Evolutionary conservation across 1,284 basidiomycete species (phyloP).

Genomic region (Boletus mariae): DNA sequence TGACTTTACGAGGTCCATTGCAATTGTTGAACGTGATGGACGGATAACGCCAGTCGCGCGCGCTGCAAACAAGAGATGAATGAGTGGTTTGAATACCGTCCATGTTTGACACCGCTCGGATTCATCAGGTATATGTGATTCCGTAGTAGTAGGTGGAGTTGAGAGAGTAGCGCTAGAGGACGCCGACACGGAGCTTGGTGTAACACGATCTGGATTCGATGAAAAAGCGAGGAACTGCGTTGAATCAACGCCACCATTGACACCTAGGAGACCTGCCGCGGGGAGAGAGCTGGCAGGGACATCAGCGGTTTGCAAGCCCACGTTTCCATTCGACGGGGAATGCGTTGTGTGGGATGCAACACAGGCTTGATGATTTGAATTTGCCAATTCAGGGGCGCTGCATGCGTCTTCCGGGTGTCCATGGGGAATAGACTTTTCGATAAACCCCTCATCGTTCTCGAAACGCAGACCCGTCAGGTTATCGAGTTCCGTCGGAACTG

Average conservation of each 20-base stretch:
- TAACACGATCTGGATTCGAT: conserved; percentile 6
- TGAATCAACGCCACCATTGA: conserved; percentile 3
- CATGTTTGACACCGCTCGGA: conserved; percentile 6
- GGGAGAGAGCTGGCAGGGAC: conserved; percentile 6
- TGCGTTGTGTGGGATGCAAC: conserved; percentile 1
- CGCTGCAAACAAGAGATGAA: conserved; percentile 28
- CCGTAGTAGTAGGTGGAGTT: conserved; percentile 1
- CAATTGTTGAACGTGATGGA: conserved; percentile 41
- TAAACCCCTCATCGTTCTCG: conserved; percentile 5
- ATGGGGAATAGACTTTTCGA: not conserved
- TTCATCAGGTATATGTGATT: conserved; percentile 6
- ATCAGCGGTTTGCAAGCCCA: conserved; percentile 1
- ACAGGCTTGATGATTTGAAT: conserved; percentile 5
- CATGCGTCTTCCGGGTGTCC: not conserved
- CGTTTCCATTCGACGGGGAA: conserved; percentile 6
- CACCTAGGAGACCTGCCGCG: not conserved
- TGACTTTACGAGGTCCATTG: conserved; percentile 33
- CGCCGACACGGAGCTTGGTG: conserved; percentile 1
- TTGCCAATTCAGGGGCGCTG: conserved; percentile 1
- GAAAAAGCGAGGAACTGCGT: conserved; percentile 4
- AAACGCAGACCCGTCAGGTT: conserved; percentile 3
- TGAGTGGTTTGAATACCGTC: conserved; percentile 23
- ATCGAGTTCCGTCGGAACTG: conserved; percentile 4
- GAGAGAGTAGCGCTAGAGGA: conserved; percentile 9
- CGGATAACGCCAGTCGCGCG: conserved; percentile 30